These are phyloP conservation scores for Globisporangium iwayamae DNA, from an alignment of 352 stramenopile genomes.

Conservation along the genomic window DNA sequence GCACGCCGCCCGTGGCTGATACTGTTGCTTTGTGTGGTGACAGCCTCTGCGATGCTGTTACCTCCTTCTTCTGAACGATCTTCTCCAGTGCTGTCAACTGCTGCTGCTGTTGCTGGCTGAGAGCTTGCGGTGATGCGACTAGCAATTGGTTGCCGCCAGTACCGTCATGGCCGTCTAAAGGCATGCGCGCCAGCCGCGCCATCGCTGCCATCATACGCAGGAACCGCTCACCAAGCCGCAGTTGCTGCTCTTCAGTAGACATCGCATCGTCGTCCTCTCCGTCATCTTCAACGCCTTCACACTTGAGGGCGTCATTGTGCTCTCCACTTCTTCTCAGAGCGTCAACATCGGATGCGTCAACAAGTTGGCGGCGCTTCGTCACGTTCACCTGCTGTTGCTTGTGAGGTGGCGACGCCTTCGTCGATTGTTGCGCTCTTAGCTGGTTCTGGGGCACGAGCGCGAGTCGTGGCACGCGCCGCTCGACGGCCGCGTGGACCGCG, in stretches of 20 bases:
- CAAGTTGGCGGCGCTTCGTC: not conserved
- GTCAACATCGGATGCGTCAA: not conserved
- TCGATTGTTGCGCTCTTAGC: conserved; percentile 12
- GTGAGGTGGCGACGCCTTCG: conserved; percentile 5
- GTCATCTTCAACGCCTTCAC: not conserved
- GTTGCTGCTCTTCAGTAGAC: conserved; percentile 15
- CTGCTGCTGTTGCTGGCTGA: too few species aligned
- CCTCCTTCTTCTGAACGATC: conserved; percentile 7
- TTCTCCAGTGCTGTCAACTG: conserved; percentile 4
- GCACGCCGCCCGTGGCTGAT: not conserved
- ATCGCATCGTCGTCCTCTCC: not conserved
- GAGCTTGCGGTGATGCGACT: not conserved
- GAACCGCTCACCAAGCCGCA: conserved; percentile 52
- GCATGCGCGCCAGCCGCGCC: conserved; percentile 29
- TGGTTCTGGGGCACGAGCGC: conserved; percentile 46
- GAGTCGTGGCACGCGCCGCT: conserved; percentile 37
- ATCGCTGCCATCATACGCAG: conserved; percentile 55
- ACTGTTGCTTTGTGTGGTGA: conserved; percentile 5
- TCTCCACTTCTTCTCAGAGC: not conserved
- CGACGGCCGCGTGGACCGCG: conserved; percentile 17
- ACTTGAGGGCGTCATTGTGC: not conserved
- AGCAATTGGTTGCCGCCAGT: not conserved
- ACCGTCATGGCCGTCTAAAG: not conserved
- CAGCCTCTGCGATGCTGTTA: not conserved
- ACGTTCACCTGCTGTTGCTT: conserved; percentile 8